A percentile compares a stretch with the other conserved stretches of the same genome.
Evolutionary conservation across 2,329 filamentous ascomycete genomes (phyloP).

Genomic region (Elsinoe batatas): DNA sequence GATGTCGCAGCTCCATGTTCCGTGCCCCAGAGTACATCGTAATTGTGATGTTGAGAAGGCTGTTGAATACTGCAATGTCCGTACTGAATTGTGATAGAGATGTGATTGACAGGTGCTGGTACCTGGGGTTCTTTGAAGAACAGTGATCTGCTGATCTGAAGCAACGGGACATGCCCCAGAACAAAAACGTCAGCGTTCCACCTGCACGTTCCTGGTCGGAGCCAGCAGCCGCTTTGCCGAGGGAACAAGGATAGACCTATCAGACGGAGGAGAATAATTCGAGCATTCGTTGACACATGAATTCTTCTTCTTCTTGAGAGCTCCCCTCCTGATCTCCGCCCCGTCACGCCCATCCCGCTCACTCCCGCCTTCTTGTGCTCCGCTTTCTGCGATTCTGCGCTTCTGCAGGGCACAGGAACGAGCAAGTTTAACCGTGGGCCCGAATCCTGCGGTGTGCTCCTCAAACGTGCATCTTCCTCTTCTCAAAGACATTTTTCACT

Average conservation of each 20-base stretch:
- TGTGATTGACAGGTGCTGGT: background rate
- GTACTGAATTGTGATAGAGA: background rate
- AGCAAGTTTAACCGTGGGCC: slow-evolving; percentile 12
- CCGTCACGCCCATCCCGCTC: slow-evolving; percentile 1
- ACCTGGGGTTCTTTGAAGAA: background rate
- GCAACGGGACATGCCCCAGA: background rate
- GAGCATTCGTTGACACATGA: background rate
- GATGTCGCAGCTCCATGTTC: background rate
- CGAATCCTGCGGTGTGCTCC: slow-evolving; percentile 4
- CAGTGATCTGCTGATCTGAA: background rate
- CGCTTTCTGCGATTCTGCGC: no score
- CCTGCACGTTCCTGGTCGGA: background rate
- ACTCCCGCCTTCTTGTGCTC: background rate
- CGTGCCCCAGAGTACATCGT: background rate
- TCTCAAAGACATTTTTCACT: background rate
- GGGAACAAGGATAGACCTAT: background rate
- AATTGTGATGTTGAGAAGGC: no score
- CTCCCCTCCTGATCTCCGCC: background rate
- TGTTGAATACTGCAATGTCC: no score
- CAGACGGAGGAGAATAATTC: background rate
- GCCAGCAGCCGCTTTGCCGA: background rate
- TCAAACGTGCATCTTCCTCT: background rate
- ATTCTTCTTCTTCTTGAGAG: background rate
- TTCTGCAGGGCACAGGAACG: background rate
- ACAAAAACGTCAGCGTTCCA: slow-evolving; percentile 5